These are phyloP conservation scores for Ophiostoma novo-ulmi DNA, from an alignment of 2,329 filamentous ascomycete genomes.

Conservation along the genomic window DNA sequence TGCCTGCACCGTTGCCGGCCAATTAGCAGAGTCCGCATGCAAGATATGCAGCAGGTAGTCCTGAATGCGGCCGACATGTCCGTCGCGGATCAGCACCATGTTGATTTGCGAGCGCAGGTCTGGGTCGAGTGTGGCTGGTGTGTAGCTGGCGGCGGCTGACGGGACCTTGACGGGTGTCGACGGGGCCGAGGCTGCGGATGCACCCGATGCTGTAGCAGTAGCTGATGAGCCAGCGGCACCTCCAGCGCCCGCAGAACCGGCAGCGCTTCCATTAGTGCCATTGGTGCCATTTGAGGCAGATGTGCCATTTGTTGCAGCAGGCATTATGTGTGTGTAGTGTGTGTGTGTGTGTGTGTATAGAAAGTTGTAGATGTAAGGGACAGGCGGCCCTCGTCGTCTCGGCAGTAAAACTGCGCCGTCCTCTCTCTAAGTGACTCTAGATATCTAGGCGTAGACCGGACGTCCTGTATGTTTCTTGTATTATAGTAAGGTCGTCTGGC, in stretches of 20 bases:
- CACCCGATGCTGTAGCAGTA: neutral
- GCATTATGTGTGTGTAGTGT: constrained; percentile 6
- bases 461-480: neutral
- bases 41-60: constrained; percentile 59
- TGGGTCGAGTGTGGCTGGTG: constrained; percentile 55
- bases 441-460: neutral
- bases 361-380: neutral
- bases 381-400: neutral
- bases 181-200: constrained; percentile 30
- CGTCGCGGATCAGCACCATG: constrained; percentile 51
- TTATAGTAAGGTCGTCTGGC: neutral
- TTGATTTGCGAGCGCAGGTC: constrained; percentile 61
- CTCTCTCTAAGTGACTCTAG: neutral
- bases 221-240: constrained; percentile 10
- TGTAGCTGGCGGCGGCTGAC: constrained; percentile 54
- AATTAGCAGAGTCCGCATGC: constrained; percentile 55
- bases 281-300: constrained; percentile 10
- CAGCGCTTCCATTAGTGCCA: neutral
- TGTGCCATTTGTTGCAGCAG: constrained; percentile 9
- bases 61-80: constrained; percentile 59
- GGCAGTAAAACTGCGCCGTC: neutral
- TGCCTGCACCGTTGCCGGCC: constrained; percentile 55
- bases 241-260: neutral
- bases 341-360: neutral
- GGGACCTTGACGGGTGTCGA: constrained; percentile 58